Evolutionary conservation across 73 alveolate species (phyloP).

Genomic region (Blepharisma japonicum): DNA sequence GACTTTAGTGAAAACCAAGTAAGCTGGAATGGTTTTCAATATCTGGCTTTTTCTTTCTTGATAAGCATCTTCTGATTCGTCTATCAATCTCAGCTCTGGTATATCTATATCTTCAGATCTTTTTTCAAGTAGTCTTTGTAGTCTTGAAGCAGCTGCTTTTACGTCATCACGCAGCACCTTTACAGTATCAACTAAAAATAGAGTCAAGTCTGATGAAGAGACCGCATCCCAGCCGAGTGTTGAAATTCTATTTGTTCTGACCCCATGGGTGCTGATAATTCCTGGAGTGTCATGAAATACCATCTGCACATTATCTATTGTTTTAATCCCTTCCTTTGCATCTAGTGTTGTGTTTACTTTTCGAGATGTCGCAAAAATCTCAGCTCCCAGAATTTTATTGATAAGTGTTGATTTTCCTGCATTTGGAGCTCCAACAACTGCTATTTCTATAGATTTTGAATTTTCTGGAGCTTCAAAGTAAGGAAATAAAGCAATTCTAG

Average conservation of each 20-base stretch:
- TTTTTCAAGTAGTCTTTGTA: neutral
- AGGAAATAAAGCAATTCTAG: neutral
- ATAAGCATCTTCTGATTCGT: neutral
- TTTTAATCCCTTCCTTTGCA: neutral
- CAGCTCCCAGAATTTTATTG: neutral
- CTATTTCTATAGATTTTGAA: neutral
- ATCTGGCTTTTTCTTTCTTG: neutral
- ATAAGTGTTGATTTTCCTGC: constrained; percentile 18
- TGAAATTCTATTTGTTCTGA: neutral
- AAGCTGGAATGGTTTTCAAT: neutral
- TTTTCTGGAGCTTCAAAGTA: neutral
- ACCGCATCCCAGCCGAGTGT: neutral
- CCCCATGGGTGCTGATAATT: neutral
- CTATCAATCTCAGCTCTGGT: neutral
- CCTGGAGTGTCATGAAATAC: constrained; percentile 32
- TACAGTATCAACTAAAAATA: constrained; percentile 17
- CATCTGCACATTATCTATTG: neutral
- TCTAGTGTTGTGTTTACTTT: constrained; percentile 13
- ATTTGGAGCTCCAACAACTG: constrained; percentile 27
- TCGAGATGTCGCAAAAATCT: neutral
- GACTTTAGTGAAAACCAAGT: neutral
- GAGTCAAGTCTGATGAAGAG: neutral
- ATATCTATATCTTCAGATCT: neutral
- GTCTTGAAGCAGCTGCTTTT: constrained; percentile 19
- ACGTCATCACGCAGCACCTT: constrained; percentile 11